A percentile compares a stretch with the other conserved stretches of the same genome.
Evolutionary conservation across 148 eudicot species (phyloP).

Genomic region (Arbutus unedo): DNA sequence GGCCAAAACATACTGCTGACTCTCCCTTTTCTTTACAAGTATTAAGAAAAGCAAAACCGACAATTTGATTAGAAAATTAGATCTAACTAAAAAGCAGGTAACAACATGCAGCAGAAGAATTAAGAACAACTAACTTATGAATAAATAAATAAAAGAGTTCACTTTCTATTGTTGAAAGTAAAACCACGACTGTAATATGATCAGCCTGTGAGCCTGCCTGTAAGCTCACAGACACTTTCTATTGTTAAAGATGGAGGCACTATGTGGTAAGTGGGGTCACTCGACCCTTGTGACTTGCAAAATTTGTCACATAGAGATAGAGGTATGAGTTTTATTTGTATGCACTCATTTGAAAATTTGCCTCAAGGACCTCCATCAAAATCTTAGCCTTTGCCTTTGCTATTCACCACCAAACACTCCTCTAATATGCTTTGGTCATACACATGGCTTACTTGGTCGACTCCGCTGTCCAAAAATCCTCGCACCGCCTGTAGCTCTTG

Average conservation of each 20-base stretch:
- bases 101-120: not conserved
- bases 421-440: not conserved
- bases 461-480: not conserved
- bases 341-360: not conserved
- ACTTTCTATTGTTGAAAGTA: slow-evolving; percentile 3
- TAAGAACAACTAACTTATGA: not conserved
- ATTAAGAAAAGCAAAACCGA: not conserved
- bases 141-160: not conserved
- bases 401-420: not conserved
- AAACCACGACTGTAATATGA: not conserved
- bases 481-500: not conserved
- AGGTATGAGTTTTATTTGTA: not conserved
- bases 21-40: not conserved
- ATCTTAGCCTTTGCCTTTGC: not conserved
- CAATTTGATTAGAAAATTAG: not conserved
- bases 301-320: not conserved
- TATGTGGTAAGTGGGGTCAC: not conserved
- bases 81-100: not conserved
- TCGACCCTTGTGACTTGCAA: not conserved
- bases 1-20: not conserved
- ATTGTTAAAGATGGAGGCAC: not conserved
- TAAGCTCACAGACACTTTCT: too few relatives aligned
- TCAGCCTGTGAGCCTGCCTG: not conserved
- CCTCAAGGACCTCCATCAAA: not conserved
- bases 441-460: not conserved